These are phyloP conservation scores for Pinus taeda DNA, from an alignment of 75 land plant genomes.

Conservation along the genomic window DNA sequence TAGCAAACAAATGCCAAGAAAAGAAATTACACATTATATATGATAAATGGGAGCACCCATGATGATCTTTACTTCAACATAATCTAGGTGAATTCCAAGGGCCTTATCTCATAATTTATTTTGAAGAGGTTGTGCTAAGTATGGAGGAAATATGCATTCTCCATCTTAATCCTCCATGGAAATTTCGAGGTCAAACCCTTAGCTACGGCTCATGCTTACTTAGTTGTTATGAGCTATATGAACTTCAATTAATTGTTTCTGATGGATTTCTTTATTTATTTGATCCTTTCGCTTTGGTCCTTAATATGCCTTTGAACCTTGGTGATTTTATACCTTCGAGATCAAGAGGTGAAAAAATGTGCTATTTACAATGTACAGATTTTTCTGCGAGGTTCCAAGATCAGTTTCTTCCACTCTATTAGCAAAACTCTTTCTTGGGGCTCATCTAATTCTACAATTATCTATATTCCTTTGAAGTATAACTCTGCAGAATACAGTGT, in stretches of 20 bases:
- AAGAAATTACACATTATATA: conserved; percentile 72
- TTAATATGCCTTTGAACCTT: conserved; percentile 40
- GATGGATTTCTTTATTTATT: conserved; percentile 77
- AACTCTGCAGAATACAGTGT: conserved; percentile 35
- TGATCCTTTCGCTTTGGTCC: conserved; percentile 78
- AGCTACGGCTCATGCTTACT: conserved; percentile 82
- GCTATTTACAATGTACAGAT: conserved; percentile 76
- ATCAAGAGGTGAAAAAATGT: conserved; percentile 51
- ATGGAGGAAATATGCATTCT: conserved; percentile 79
- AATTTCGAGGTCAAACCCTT: conserved; percentile 52
- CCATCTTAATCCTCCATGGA: conserved; percentile 82
- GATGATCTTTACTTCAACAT: conserved; percentile 81
- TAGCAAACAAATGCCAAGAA: conserved; percentile 84
- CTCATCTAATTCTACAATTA: conserved; percentile 59
- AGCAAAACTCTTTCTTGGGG: conserved; percentile 46
- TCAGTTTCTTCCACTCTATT: conserved; percentile 72
- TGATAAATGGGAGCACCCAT: conserved; percentile 84
- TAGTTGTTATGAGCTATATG: conserved; percentile 64
- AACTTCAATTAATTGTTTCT: conserved; percentile 67
- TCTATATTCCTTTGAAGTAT: conserved; percentile 83
- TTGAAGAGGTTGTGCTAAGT: conserved; percentile 77
- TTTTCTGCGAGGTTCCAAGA: conserved; percentile 76
- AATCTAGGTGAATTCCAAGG: conserved; percentile 95
- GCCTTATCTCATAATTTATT: conserved; percentile 60
- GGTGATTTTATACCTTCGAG: conserved; percentile 27